Percentiles rank a stretch among this genome's conserved stretches.
Evolutionary conservation across 1,284 basidiomycete species (phyloP).

Genomic region (Pseudozyma tsukubaensis): DNA sequence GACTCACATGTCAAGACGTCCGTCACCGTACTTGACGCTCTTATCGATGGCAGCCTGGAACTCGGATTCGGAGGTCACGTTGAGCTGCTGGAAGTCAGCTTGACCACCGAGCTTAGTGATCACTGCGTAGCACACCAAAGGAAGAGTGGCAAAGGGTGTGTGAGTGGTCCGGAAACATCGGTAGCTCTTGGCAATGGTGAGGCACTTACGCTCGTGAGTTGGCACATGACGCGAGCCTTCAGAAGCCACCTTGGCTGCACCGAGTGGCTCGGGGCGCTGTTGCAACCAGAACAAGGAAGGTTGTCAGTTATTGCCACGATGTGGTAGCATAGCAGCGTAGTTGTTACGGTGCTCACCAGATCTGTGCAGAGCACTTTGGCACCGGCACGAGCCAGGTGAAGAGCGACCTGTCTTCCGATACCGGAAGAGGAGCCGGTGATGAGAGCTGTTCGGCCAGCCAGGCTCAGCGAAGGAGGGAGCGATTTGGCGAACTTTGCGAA

Average conservation of each 20-base stretch:
- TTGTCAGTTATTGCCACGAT: background rate
- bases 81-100: constrained; percentile 44
- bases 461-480: constrained; percentile 50
- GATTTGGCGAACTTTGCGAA: constrained; percentile 43
- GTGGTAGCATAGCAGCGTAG: background rate
- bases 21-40: constrained; percentile 25
- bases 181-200: too few species aligned
- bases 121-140: constrained; percentile 9
- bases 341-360: constrained; percentile 1
- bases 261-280: constrained; percentile 35
- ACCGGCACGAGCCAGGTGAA: constrained; percentile 32
- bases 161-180: background rate
- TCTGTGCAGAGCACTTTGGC: constrained; percentile 47
- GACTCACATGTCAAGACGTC: constrained; percentile 27
- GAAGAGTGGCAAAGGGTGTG: background rate
- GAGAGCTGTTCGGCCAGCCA: constrained; percentile 39
- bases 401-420: constrained; percentile 38
- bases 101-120: constrained; percentile 40
- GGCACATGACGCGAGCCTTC: constrained; percentile 32
- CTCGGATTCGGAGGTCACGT: constrained; percentile 46
- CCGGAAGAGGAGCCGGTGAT: constrained; percentile 46
- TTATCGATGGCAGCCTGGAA: constrained; percentile 36
- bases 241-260: constrained; percentile 5
- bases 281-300: background rate
- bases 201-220: constrained; percentile 27